phyloP scores from a whole-genome alignment of 106 monocot genomes.

The Platanthera zijinensis region DNA sequence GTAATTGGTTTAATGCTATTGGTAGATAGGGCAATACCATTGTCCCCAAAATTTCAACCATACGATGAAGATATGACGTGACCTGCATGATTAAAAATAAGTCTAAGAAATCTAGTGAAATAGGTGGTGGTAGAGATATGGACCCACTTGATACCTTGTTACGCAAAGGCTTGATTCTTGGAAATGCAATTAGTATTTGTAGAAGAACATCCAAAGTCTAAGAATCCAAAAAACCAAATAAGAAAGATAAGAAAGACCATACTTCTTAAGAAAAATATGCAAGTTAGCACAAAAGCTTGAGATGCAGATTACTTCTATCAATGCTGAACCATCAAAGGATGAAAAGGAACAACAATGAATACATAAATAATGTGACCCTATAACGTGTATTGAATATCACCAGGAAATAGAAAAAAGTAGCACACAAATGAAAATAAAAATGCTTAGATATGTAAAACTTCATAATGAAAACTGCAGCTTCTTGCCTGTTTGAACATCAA shows the following conservation, averaged over 20 bases:
- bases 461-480: background rate
- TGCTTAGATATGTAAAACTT: background rate
- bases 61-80: constrained; percentile 89
- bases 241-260: constrained; percentile 7
- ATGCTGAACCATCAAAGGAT: background rate
- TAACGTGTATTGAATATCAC: background rate
- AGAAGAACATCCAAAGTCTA: constrained; percentile 83
- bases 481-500: constrained; percentile 86
- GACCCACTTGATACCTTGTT: constrained; percentile 44
- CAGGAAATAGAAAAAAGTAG: background rate
- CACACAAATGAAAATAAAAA: background rate
- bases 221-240: constrained; percentile 5
- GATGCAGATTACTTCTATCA: background rate
- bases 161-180: constrained; percentile 64
- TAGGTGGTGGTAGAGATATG: background rate
- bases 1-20: constrained; percentile 76
- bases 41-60: constrained; percentile 77
- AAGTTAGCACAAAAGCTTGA: background rate
- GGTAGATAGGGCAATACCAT: constrained; percentile 76
- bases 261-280: background rate
- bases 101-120: background rate
- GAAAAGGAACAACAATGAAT: background rate
- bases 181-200: constrained; percentile 56
- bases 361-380: background rate
- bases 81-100: constrained; percentile 29